Evolutionary conservation across 1,284 basidiomycete species (phyloP).

Genomic region (Melampsora americana): DNA sequence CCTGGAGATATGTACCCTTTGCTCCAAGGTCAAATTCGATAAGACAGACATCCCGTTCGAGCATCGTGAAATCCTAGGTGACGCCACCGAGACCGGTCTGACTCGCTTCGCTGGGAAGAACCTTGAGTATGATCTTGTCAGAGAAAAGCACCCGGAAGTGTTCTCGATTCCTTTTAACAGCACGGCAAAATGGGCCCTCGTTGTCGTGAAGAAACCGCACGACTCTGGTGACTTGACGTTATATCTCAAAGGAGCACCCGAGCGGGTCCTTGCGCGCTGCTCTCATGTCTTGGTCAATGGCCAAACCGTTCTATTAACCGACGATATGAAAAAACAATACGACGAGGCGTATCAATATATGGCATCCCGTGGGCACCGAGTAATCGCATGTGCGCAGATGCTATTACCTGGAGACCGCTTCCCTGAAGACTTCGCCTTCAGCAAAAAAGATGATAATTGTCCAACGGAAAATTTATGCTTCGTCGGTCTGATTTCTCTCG

Average conservation of each 20-base stretch:
- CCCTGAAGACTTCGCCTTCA: slow-evolving; percentile 59
- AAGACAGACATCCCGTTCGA: slow-evolving; percentile 64
- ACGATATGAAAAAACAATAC: slow-evolving; percentile 61
- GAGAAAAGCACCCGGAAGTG: slow-evolving; percentile 61
- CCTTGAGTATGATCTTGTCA: slow-evolving; percentile 61
- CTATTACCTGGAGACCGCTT: slow-evolving; percentile 61
- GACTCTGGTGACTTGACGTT: slow-evolving; percentile 27
- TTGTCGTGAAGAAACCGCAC: slow-evolving; percentile 59
- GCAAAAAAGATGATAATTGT: slow-evolving; percentile 61
- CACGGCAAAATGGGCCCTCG: slow-evolving; percentile 68
- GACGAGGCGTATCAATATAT: slow-evolving; percentile 68
- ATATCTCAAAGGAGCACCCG: slow-evolving; percentile 63
- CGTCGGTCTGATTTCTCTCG: slow-evolving; percentile 64
- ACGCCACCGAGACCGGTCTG: slow-evolving; percentile 68
- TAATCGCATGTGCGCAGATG: slow-evolving; percentile 66
- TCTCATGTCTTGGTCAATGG: slow-evolving; percentile 63
- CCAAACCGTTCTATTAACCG: slow-evolving; percentile 59
- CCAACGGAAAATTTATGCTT: slow-evolving; percentile 63
- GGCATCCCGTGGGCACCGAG: slow-evolving; percentile 68
- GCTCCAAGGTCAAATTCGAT: slow-evolving; percentile 68
- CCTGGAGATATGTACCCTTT: slow-evolving; percentile 64
- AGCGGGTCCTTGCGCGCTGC: slow-evolving; percentile 66
- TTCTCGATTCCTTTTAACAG: slow-evolving; percentile 71
- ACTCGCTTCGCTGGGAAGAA: slow-evolving; percentile 64
- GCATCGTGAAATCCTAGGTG: slow-evolving; percentile 64